Conservation (phyloP, 2,329 filamentous ascomycete genomes). For the Aspergillus terreus region DNA sequence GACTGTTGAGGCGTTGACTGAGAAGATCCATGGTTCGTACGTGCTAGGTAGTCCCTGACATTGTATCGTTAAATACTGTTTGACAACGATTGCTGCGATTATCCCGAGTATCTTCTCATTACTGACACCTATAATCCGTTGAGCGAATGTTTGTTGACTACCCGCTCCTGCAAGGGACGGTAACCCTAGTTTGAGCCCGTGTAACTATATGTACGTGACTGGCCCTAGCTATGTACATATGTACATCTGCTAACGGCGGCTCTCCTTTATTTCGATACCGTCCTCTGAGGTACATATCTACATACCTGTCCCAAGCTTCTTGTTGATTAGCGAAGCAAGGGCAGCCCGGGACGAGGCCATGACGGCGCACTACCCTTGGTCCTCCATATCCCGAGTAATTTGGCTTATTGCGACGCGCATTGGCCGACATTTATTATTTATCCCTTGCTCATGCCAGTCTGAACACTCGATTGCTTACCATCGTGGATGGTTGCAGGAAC, state of each 20-base stretch:
- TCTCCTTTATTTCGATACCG: not conserved
- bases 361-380: not conserved
- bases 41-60: too few relatives aligned
- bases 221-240: not conserved
- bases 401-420: not conserved
- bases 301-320: not conserved
- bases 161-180: not conserved
- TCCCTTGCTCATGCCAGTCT: slow-evolving; percentile 6
- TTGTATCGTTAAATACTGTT: too few relatives aligned
- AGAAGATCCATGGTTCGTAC: too few relatives aligned
- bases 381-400: not conserved
- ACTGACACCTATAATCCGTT: too few relatives aligned
- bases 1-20: too few relatives aligned
- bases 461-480: not conserved
- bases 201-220: not conserved
- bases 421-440: not conserved
- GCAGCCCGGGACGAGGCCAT: not conserved
- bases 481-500: not conserved
- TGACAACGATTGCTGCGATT: too few relatives aligned
- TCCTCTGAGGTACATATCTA: not conserved
- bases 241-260: not conserved
- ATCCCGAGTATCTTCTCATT: too few relatives aligned
- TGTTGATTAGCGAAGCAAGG: not conserved
- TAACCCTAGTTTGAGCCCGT: not conserved
- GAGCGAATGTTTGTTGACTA: not conserved